Percentiles rank a stretch among this genome's conserved stretches.
These are phyloP conservation scores for Xylariaceae sp. DNA, from an alignment of 2,329 filamentous ascomycete genomes.

Conservation along the genomic window DNA sequence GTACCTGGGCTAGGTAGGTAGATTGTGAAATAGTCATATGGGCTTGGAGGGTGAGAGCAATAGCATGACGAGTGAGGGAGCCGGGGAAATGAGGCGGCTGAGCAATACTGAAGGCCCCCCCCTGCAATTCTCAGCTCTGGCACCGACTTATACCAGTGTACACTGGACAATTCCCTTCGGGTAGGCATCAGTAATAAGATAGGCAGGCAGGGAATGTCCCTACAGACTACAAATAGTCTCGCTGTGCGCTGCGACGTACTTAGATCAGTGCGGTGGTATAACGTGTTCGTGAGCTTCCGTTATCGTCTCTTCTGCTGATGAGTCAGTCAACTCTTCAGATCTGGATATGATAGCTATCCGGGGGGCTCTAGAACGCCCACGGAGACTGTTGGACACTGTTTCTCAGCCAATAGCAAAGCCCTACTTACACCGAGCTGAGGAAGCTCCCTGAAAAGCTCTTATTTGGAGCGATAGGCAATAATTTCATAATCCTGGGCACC, in stretches of 20 bases:
- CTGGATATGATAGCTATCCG: neutral
- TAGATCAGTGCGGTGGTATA: neutral
- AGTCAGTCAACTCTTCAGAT: neutral
- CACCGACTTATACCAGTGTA: neutral
- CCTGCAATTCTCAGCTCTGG: slow-evolving; percentile 1
- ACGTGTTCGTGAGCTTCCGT: neutral
- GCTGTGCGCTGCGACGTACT: neutral
- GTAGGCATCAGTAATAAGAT: neutral
- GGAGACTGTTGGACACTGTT: neutral
- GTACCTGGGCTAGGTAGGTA: neutral
- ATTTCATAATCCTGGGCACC: slow-evolving; percentile 1
- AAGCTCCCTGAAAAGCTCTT: neutral
- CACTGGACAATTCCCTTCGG: neutral
- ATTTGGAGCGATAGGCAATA: neutral
- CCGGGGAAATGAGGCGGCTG: slow-evolving; percentile 12
- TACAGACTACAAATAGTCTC: neutral
- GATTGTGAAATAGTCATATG: neutral
- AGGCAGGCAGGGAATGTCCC: neutral
- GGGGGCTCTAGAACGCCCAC: neutral
- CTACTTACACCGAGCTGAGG: slow-evolving; percentile 6
- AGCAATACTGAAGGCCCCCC: slow-evolving; percentile 1
- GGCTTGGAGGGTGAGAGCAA: neutral
- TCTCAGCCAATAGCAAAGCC: slow-evolving; percentile 2
- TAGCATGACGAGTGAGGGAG: neutral
- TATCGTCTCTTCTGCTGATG: neutral